A percentile compares a stretch with the other conserved stretches of the same genome.
Conservation (phyloP, 371 early-diverging fungal genomes). For the Cokeromyces recurvatus region DNA sequence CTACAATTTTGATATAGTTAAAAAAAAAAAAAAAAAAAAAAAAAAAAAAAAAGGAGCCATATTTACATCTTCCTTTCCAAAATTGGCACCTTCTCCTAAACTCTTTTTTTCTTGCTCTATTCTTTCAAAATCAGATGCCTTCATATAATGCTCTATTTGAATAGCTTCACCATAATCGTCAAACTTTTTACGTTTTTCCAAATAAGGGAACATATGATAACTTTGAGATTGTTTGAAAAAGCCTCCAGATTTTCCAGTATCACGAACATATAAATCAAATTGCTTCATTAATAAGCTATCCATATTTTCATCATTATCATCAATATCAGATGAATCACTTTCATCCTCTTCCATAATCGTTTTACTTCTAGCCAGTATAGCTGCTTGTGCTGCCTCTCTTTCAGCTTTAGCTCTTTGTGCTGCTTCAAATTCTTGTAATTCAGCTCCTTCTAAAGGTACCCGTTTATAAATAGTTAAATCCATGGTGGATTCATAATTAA, state of each 20-base stretch:
- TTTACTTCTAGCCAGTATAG: slow-evolving; percentile 60
- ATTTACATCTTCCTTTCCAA: slow-evolving; percentile 41
- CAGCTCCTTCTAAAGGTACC: slow-evolving; percentile 86
- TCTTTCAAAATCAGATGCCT: slow-evolving; percentile 43
- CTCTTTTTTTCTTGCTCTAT: slow-evolving; percentile 30
- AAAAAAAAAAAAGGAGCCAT: too few relatives aligned
- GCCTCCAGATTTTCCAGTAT: slow-evolving; percentile 60
- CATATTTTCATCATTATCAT: slow-evolving; percentile 58
- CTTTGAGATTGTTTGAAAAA: slow-evolving; percentile 80
- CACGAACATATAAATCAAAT: slow-evolving; percentile 81
- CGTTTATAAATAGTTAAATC: slow-evolving; percentile 43
- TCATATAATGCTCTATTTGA: slow-evolving; percentile 68
- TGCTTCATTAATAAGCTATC: slow-evolving; percentile 43
- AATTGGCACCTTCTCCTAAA: slow-evolving; percentile 46
- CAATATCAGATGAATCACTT: slow-evolving; percentile 56
- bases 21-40: too few relatives aligned
- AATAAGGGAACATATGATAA: slow-evolving; percentile 87
- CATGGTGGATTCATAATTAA: slow-evolving; percentile 44
- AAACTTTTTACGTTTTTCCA: slow-evolving; percentile 72
- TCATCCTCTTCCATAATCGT: slow-evolving; percentile 76
- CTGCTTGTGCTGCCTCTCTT: slow-evolving; percentile 72
- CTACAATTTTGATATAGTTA: too few relatives aligned
- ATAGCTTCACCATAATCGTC: slow-evolving; percentile 96
- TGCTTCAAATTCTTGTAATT: slow-evolving; percentile 65
- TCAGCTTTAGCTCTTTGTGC: slow-evolving; percentile 61